Conservation (phyloP, 371 early-diverging fungal species). For the Zychaea mexicana region DNA sequence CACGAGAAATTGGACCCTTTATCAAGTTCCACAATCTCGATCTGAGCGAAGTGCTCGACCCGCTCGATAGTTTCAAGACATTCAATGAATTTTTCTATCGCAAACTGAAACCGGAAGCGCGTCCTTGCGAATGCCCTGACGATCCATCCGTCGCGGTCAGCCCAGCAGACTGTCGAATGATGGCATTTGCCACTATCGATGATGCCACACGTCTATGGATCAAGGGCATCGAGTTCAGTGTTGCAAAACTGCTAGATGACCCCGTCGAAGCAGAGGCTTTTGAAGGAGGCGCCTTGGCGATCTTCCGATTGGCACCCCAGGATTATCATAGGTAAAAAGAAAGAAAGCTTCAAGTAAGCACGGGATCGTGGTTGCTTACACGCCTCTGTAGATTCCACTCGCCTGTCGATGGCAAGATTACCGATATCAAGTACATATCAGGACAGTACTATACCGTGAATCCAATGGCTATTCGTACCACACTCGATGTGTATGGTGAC, state of each 20-base stretch:
- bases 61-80: constrained; percentile 68
- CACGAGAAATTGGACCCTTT: constrained; percentile 73
- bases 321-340: constrained; percentile 78
- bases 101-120: constrained; percentile 71
- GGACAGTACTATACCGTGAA: constrained; percentile 87
- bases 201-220: constrained; percentile 85
- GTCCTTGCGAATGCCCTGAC: constrained; percentile 64
- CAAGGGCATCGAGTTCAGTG: constrained; percentile 79
- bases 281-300: constrained; percentile 70
- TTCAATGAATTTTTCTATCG: constrained; percentile 93
- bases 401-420: constrained; percentile 77
- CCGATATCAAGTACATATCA: constrained; percentile 56
- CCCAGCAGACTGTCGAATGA: constrained; percentile 83
- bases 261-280: constrained; percentile 56
- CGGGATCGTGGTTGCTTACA: background rate
- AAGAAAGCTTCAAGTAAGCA: background rate
- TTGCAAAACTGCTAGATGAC: constrained; percentile 60
- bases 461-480: constrained; percentile 84
- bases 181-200: constrained; percentile 67
- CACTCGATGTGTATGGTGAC: constrained; percentile 83
- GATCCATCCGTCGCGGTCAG: constrained; percentile 72
- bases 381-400: constrained; percentile 62
- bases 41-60: constrained; percentile 63
- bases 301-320: constrained; percentile 87
- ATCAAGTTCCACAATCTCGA: constrained; percentile 77